A percentile compares a stretch with the other conserved stretches of the same genome.
phyloP scores from a whole-genome alignment of 2,329 filamentous ascomycete species.

The Penicillium sclerotiorum region DNA sequence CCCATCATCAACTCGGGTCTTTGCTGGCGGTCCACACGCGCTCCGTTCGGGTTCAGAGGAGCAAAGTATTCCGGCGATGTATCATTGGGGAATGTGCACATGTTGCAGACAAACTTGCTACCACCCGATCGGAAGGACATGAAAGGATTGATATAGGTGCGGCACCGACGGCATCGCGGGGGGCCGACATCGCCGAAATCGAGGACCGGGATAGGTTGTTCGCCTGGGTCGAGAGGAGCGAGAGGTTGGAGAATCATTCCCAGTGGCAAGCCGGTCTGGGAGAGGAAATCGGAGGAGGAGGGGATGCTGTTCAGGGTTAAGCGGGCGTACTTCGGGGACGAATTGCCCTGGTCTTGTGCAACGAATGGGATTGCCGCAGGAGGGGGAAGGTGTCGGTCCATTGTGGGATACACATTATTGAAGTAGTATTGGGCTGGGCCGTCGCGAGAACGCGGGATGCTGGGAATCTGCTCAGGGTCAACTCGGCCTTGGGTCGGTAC shows the following conservation, averaged over 20 bases:
- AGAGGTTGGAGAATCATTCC: constrained; percentile 88
- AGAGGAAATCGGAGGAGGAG: constrained; percentile 74
- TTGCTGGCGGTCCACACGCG: constrained; percentile 83
- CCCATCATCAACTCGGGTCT: constrained; percentile 87
- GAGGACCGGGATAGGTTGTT: constrained; percentile 83
- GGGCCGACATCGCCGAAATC: constrained; percentile 93
- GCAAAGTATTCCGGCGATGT: constrained; percentile 91
- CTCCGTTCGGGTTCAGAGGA: constrained; percentile 82
- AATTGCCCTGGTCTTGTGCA: constrained; percentile 93
- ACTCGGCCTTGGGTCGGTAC: constrained; percentile 73
- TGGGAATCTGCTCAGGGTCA: constrained; percentile 90
- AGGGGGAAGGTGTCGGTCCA: constrained; percentile 89
- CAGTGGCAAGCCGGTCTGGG: constrained; percentile 79
- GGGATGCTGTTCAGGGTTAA: constrained; percentile 94
- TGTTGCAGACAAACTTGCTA: constrained; percentile 96
- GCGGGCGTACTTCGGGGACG: constrained; percentile 90
- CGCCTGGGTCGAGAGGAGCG: constrained; percentile 78
- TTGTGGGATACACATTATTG: constrained; percentile 87
- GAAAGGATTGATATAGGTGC: constrained; percentile 97
- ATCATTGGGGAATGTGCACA: constrained; percentile 97
- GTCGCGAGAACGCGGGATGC: constrained; percentile 84
- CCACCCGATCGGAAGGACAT: constrained; percentile 96
- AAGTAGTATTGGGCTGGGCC: constrained; percentile 80
- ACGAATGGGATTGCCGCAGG: constrained; percentile 87
- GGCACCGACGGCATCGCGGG: constrained; percentile 86